Evolutionary conservation across 1,284 basidiomycete species (phyloP).

Genomic region (Amylostereum areolatum): DNA sequence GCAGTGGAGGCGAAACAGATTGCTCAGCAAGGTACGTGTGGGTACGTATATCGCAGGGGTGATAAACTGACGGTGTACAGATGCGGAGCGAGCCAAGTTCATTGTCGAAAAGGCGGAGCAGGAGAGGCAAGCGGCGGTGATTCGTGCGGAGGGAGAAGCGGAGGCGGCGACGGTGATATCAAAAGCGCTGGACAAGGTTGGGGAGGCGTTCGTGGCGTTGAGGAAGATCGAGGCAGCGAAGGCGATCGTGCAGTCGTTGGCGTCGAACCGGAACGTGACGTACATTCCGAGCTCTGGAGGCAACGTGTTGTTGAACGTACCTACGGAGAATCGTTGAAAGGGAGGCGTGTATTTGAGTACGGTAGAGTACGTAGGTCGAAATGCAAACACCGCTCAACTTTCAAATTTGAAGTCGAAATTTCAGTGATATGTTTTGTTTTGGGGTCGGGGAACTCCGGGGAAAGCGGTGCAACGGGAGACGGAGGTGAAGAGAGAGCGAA

Average conservation of each 20-base stretch:
- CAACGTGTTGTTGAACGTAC: constrained; percentile 81
- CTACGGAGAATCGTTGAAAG: constrained; percentile 43
- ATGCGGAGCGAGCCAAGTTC: constrained; percentile 98
- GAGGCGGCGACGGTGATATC: constrained; percentile 95
- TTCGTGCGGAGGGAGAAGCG: constrained; percentile 97
- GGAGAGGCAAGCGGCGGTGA: constrained; percentile 97
- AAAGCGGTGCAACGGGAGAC: too few relatives aligned
- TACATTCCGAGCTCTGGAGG: constrained; percentile 81
- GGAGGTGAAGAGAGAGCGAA: too few relatives aligned
- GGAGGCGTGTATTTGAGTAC: too few relatives aligned
- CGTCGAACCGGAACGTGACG: constrained; percentile 78
- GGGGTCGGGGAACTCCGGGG: too few relatives aligned
- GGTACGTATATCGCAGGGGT: background rate
- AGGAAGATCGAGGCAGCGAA: constrained; percentile 97
- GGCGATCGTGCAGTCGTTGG: constrained; percentile 85
- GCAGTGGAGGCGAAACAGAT: constrained; percentile 99
- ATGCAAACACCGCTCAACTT: too few relatives aligned
- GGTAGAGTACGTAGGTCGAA: too few relatives aligned
- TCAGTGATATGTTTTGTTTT: too few relatives aligned
- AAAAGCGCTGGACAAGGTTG: constrained; percentile 87
- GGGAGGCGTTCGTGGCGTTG: constrained; percentile 93
- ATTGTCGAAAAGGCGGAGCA: constrained; percentile 99
- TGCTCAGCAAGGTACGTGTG: constrained; percentile 77
- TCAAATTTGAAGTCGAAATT: too few relatives aligned
- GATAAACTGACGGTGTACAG: constrained; percentile 30